Evolutionary conservation across 805 yeast genomes (phyloP), one percentile per base, ranked within the genome.

Genomic region (Candida orba): DNA sequence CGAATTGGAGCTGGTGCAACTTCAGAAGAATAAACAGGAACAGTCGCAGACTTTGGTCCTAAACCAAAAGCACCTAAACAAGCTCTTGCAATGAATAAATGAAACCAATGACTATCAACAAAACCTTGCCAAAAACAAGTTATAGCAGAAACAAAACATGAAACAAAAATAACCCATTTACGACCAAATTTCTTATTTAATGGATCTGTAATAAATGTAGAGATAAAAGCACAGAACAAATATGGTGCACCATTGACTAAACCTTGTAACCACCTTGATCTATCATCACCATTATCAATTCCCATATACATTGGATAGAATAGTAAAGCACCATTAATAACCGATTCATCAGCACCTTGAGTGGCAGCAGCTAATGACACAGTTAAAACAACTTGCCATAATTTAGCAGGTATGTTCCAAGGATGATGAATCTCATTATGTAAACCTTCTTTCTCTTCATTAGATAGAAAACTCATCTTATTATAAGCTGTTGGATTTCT

Each of bases 311-410:
- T 43, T 2, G 85, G 84, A 58, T 78, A 82, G 56, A 75, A 77
- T 41, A 82, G 61, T 42, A 75, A 69, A 8, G 89, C 89, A 51
- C 90, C 90, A 53, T 81, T 81, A 47, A 82, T 76, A 20, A 83
- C 87, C 6, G 85, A 68, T 60, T 83, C 87, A 63, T 83, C 89
- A 81, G 83, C 81, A 60, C 90, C 89, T 60, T 81, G 88, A 34
- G 81, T 83, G 18, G 84, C 84, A 18, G 89, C 90, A 41, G 85
- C 83, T 76, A 81, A 72, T 2, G 88, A 81, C n/a, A 83, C 79
- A 51, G 80, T 72, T 13, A 79, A 71, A 43, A 82, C 76, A 44
- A 81, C 75, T 46, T 67, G 76, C 48, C 74, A 59, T 52, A 82
- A 65, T 46, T 71, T 76, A 9, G 54, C 50, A 20, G 66, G 66